Conservation (phyloP, 2,329 filamentous ascomycete species). For the Aspergillus bombycis region DNA sequence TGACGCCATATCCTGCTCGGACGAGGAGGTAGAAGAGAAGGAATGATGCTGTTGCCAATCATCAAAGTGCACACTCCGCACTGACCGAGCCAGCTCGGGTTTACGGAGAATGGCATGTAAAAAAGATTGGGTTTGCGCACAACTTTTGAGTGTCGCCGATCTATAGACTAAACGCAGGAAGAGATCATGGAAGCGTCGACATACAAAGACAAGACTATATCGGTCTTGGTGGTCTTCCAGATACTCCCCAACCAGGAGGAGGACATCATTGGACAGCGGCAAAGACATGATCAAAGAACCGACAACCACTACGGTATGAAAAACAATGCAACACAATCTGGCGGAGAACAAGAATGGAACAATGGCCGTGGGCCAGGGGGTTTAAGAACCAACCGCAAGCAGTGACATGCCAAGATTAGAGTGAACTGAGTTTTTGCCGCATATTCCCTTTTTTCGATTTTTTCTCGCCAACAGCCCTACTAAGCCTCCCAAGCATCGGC, state of each 20-base stretch:
- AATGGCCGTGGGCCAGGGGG: background rate
- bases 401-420: background rate
- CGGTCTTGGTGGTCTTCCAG: conserved; percentile 29
- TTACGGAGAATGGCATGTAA: conserved; percentile 23
- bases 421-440: conserved; percentile 5
- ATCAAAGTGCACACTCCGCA: conserved; percentile 27
- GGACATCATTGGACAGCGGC: conserved; percentile 32
- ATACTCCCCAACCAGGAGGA: conserved; percentile 32
- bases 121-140: conserved; percentile 25
- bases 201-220: conserved; percentile 31
- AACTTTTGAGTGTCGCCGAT: conserved; percentile 20
- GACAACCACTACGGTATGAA: background rate
- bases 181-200: conserved; percentile 29
- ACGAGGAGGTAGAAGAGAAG: background rate
- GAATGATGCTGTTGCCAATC: conserved; percentile 22
- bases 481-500: background rate
- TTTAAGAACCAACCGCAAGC: conserved; percentile 9
- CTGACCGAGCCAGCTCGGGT: conserved; percentile 27
- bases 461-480: conserved; percentile 10
- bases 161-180: conserved; percentile 31
- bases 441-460: background rate
- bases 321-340: conserved; percentile 8
- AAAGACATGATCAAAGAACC: conserved; percentile 25
- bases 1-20: conserved; percentile 11
- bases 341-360: background rate